Base-by-base conservation (phyloP, 495 filamentous ascomycete genomes). In the Aspergillus heteromorphus region DNA sequence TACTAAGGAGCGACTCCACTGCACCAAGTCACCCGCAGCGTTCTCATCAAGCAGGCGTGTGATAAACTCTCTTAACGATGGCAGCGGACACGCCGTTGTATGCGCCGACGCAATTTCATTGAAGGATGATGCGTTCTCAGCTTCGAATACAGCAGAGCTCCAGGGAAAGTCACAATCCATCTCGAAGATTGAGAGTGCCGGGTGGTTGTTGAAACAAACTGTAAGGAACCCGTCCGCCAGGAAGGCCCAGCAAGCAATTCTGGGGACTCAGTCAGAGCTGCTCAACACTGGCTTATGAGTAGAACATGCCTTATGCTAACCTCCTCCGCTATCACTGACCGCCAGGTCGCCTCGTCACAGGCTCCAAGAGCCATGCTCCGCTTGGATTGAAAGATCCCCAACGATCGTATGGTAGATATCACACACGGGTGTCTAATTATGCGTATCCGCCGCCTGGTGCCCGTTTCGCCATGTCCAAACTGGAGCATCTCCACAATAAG, bases 401-500 rank as follows among this genome's bases (percentile, higher is more conserved):
- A 29, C 6, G 62, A 70, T 27, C 71, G 60, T 27, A 73, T 63
- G 0, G 64, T 65, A 8, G 71, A 71, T 0, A 74, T 65, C 34
- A 73, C 40, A 40, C 69, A 67, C 17, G 71, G 71, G 56, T 74
- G 70, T 8, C 71, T 64, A 6, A 67, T 63, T 6, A 73, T 67
- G 6, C 69, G 66, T 52, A 74, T 72, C 10, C 71, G 71, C 7
- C 69, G 65, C 21, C 69, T 62, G 10, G 66, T 71, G 23, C 64
- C 54, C 31, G 65, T 51, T 49, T 64, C 58, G 25, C 71, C 70
- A 17, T 67, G 66, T 13, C 66, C 65, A 47, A 71, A 72, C 40
- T 74, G 71, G 21, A 74, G 64, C 66, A 74, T 73, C 45, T 72
- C 69, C 17, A 73, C 70, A 8, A 74, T 71, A 0, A 74, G 55